These are phyloP conservation scores for Geranomyces michiganensis DNA, from an alignment of 192 early-diverging fungal species.

Conservation along the genomic window DNA sequence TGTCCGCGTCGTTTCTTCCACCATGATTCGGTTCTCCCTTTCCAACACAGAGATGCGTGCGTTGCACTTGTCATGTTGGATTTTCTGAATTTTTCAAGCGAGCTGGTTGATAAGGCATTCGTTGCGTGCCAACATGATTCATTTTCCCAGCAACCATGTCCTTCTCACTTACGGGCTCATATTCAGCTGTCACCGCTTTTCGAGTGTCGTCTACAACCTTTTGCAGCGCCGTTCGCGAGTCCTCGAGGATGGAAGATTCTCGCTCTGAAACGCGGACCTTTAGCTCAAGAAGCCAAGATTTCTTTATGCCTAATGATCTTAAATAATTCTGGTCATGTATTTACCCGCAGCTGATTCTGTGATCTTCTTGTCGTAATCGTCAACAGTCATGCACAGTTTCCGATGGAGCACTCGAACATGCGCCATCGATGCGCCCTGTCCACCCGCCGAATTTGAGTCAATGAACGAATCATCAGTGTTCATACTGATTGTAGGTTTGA, in stretches of 20 bases:
- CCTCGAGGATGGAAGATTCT: slow-evolving; percentile 30
- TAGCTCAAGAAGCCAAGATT: too few relatives aligned
- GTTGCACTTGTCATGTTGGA: slow-evolving; percentile 39
- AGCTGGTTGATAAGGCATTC: too few relatives aligned
- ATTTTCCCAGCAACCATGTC: too few relatives aligned
- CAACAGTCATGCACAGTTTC: slow-evolving; percentile 28
- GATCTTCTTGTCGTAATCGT: slow-evolving; percentile 39
- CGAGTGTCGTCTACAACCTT: slow-evolving; percentile 37
- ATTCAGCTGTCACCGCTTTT: slow-evolving; percentile 35
- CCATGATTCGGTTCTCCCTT: slow-evolving; percentile 39
- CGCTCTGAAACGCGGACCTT: not conserved
- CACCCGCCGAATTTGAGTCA: slow-evolving; percentile 15
- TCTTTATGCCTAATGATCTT: too few relatives aligned
- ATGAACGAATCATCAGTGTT: slow-evolving; percentile 16
- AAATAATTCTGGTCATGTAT: too few relatives aligned
- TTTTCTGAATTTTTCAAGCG: slow-evolving; percentile 12
- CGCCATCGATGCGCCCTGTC: slow-evolving; percentile 33
- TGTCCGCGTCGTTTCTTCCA: slow-evolving; percentile 32
- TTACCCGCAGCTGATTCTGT: not conserved
- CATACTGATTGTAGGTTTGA: slow-evolving; percentile 16
- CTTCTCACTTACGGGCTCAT: slow-evolving; percentile 30
- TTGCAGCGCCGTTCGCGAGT: slow-evolving; percentile 28
- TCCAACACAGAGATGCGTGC: slow-evolving; percentile 29
- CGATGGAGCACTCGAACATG: slow-evolving; percentile 44
- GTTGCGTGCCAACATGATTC: too few relatives aligned